Evolutionary conservation across 2,329 filamentous ascomycete genomes (phyloP), one percentile per base, ranked within the genome.

Genomic region (Exophiala viscosa): DNA sequence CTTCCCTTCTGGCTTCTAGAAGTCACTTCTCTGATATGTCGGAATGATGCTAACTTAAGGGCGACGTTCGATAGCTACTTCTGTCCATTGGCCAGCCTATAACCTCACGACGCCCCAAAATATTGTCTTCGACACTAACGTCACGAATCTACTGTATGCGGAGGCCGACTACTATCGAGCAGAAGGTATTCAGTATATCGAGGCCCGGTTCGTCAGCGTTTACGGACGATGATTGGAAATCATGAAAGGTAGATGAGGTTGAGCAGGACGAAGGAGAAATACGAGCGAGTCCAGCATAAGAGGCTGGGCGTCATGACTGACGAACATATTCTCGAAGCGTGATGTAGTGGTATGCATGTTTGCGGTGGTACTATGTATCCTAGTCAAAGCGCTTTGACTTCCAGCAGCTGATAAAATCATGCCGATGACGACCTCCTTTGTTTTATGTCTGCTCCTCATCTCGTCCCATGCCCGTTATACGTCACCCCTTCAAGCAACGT

Each of bases 111-210:
- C 64, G 2, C 58, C 74, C 2, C 48, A 71, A n/a, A 76, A 79
- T 60, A 64, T 79, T 13, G 71, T 80, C 1, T 77, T 80, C 49
- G 73, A 79, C 54, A 71, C 70, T 15, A 79, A 81, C 60, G 66
- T 60, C 2, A 76, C 73, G 7, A 64, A 65, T 23, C 60, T 59
- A 32, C 58, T 61, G 13, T 74, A 76, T 60, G 58, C 71, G 48
- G 75, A 75, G 59, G 54, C 64, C 41, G 77, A 81, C 60, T 68
- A 67, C 18, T 77, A 74, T 65, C 68, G 77, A 31, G 63, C 65
- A 14, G 65, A 70, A 44, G 70, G 68, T 3, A 58, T 61, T 32
- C 44, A 48, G 42, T 61, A 55, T 43, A 57, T 61, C 23, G 44
- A 28, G 5, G 54, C 53, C 36, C 33, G 39, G 7, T 42, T 55